These are phyloP conservation scores for Microdochium trichocladiopsis DNA, from an alignment of 2,329 filamentous ascomycete genomes.

Conservation along the genomic window DNA sequence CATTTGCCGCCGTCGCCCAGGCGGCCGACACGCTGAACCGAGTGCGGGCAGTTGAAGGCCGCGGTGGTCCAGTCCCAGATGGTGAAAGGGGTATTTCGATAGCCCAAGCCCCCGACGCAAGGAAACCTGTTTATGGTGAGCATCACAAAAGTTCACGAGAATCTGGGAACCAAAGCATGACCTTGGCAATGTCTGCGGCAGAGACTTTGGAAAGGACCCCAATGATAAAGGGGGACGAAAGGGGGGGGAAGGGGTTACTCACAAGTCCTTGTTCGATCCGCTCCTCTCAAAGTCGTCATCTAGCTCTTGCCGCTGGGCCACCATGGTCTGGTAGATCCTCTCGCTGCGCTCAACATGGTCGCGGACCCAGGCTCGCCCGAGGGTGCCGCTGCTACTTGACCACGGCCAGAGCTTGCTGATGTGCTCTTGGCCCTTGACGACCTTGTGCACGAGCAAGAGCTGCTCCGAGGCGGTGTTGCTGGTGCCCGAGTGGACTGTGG, in stretches of 20 bases:
- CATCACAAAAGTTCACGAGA: no score
- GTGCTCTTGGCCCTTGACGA: not conserved
- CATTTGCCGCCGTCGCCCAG: conserved; percentile 34
- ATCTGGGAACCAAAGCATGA: no score
- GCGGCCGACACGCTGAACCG: conserved; percentile 28
- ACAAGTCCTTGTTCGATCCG: not conserved
- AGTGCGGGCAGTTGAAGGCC: conserved; percentile 30
- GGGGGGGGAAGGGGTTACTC: not conserved
- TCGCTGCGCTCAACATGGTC: not conserved
- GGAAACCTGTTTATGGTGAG: not conserved
- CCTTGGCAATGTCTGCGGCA: no score
- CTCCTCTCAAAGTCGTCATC: not conserved
- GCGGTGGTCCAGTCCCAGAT: conserved; percentile 32
- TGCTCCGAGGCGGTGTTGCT: not conserved
- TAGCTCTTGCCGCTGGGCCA: not conserved
- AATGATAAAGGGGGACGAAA: no score
- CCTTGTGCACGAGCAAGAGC: not conserved
- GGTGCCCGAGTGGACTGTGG: not conserved
- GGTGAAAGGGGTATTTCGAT: conserved; percentile 18
- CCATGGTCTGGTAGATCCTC: not conserved
- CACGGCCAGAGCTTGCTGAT: not conserved
- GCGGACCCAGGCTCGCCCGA: not conserved
- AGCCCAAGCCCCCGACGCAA: not conserved
- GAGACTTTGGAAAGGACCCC: no score
- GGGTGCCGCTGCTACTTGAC: not conserved